Evolutionary conservation across 352 stramenopile genomes (phyloP), one percentile per base, ranked within the genome.

Genomic region (Albugo laibachii): DNA sequence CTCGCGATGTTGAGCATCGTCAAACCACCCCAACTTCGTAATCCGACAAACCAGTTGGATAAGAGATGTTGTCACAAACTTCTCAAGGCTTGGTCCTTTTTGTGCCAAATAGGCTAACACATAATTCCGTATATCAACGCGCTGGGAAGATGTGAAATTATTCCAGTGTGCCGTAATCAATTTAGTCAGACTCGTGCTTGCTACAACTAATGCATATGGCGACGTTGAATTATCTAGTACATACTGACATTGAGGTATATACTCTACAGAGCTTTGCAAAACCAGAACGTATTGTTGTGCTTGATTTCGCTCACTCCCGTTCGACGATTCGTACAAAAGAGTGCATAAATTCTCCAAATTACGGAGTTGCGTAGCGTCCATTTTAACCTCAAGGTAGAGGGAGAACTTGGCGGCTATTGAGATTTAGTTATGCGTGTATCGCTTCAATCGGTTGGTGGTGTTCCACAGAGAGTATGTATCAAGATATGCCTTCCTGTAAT

Each of bases 11-110:
- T 97, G 89, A 31, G 95, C 83, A 63, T 98, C 93, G 54, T 98
- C 93, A 56, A 98, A 98, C 95, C 95, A 99, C n/a, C 93, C 94
- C 45, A 98, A 86, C 71, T 98, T 98, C 52, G 93, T 98, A 45
- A 98, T 86, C 13, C 95, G 87, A 62, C 93, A 98, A 11, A 98
- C 80, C 56, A 99, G 83, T 61, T 98, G 93, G 51, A 98, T 96
- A 18, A 98, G 69, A 52, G 77, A 87, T 14, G 82, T 91, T 5
- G 82, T 91, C 45, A 98, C 93, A 60, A 97, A 98, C 53, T 88
- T 89, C 61, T 96, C 82, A 31, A 98, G 59, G 4, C 61, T 84
- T 11, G 89, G 88, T 1, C 93, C 93, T 36, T 98, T 95, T 55
- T 96, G 93, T 5, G 88, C 93, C 45, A 99, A 64, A 65, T 98